These are phyloP conservation scores for Botrytis cinerea DNA, from an alignment of 2,329 filamentous ascomycete species.

Conservation along the genomic window DNA sequence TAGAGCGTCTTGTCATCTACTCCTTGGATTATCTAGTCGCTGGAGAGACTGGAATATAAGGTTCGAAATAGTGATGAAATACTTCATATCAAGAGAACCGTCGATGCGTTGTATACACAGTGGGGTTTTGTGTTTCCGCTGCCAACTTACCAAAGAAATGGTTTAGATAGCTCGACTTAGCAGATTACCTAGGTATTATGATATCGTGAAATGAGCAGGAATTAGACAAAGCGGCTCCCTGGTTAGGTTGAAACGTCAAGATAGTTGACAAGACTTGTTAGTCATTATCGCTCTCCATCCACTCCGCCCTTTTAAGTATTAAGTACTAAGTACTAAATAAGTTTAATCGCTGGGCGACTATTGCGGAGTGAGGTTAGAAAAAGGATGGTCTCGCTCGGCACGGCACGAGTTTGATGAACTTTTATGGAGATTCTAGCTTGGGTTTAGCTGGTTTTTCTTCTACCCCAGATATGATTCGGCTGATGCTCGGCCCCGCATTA, in stretches of 20 bases:
- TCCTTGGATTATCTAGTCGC: constrained; percentile 47
- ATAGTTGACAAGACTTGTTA: neutral
- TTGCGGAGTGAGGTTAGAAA: neutral
- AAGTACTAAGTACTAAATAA: neutral
- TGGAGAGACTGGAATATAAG: neutral
- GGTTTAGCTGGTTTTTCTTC: neutral
- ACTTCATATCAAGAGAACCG: constrained; percentile 50
- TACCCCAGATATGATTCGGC: neutral
- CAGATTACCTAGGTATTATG: constrained; percentile 49
- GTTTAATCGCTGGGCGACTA: neutral
- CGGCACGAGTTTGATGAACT: neutral
- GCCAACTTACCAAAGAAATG: constrained; percentile 48
- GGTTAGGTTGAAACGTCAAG: neutral
- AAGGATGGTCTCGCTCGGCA: neutral
- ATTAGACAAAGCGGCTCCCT: neutral
- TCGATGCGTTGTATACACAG: constrained; percentile 46
- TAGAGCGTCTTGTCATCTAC: constrained; percentile 51
- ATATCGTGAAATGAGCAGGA: constrained; percentile 41
- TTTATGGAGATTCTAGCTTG: neutral
- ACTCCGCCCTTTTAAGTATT: neutral
- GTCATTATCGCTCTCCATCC: neutral
- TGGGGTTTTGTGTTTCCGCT: constrained; percentile 44
- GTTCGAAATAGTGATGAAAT: neutral
- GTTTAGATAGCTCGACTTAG: constrained; percentile 47
- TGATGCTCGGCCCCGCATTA: neutral